Evolutionary conservation across 768 basidiomycete genomes (phyloP), one percentile per base, ranked within the genome.

Genomic region (Xerocomus brunneocitrinus): DNA sequence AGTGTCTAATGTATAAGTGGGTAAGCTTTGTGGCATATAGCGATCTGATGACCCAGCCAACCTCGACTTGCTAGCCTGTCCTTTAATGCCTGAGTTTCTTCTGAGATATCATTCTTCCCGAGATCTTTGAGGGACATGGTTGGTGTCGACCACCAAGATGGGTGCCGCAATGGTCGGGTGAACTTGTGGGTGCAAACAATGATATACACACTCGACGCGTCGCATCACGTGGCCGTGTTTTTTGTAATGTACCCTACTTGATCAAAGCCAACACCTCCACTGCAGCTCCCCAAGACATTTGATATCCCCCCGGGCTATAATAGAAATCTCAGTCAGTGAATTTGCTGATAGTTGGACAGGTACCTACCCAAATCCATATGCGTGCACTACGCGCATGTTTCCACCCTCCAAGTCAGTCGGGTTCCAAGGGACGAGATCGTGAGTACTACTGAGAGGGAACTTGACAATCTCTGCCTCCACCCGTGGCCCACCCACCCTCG

Each of bases 301-400:
- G 73, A 57, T 70, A 76, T 14, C 75, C 75, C 46, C 65, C 67
- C 16, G 62, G 40, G n/a, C 73, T 72, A 52, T 39, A 56, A 57
- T 27, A 12, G 8, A 32, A 8, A 43, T 8, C 22, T 64, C 51
- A 42, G 60, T 64, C 30, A 22, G 9, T 13, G 5, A 60, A 47
- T 8, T 40, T 4, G 39, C 22, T 40, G 22, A 40, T 40, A n/a
- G 4, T 10, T 22, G 24, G 22, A n/a, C 4, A 41, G 5, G 7
- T 41, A 3, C 75, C 50, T 39, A 78, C 78, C 82, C 82, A 35
- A 84, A 79, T 6, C 83, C 83, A 63, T 84, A 84, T 25, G 81
- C 79, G 67, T 84, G 82, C 19, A 82, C 72, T 3, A 83, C 75
- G 12, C 59, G 54, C 60, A 71, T 63, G 24, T 61, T 54, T 44